phyloP scores from a whole-genome alignment of 371 early-diverging fungal genomes.

The Cokeromyces recurvatus region DNA sequence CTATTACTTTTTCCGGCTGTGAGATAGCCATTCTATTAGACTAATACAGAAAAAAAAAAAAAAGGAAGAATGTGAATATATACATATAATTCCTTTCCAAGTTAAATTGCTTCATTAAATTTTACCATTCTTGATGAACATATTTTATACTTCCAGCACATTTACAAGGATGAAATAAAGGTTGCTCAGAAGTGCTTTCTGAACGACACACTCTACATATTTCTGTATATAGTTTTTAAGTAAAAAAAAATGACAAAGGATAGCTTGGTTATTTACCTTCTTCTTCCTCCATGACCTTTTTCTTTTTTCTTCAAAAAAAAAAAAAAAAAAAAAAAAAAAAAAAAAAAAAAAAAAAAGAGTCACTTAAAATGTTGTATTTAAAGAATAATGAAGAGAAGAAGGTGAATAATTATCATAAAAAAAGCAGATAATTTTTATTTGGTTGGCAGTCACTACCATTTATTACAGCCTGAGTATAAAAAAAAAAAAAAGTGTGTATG shows the following conservation, averaged over 20 bases:
- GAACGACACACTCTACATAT: slow-evolving; percentile 92
- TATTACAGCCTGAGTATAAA: not conserved
- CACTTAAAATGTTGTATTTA: too few species aligned
- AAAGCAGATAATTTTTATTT: too few species aligned
- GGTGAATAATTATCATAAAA: too few species aligned
- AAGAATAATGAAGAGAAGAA: too few species aligned
- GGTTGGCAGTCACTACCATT: not conserved
- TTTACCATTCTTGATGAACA: slow-evolving; percentile 88
- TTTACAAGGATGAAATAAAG: slow-evolving; percentile 89
- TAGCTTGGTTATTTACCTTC: not conserved
- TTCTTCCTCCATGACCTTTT: slow-evolving; percentile 7
- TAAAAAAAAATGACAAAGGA: not conserved
- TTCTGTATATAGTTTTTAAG: slow-evolving; percentile 23
- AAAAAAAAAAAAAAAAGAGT: too few species aligned
- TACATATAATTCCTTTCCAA: too few species aligned
- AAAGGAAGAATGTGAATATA: not conserved
- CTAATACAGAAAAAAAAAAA: slow-evolving; percentile 21
- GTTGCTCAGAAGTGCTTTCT: slow-evolving; percentile 72
- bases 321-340: not conserved
- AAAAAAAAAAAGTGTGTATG: too few species aligned
- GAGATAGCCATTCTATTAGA: slow-evolving; percentile 84
- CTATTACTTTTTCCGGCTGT: slow-evolving; percentile 77
- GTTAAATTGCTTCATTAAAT: not conserved
- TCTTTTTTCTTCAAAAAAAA: too few species aligned
- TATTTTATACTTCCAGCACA: slow-evolving; percentile 90